Percentiles rank a stretch among this genome's conserved stretches.
These are phyloP conservation scores for Plasmodium inui DNA, from an alignment of 169 alveolate species.

Conservation along the genomic window DNA sequence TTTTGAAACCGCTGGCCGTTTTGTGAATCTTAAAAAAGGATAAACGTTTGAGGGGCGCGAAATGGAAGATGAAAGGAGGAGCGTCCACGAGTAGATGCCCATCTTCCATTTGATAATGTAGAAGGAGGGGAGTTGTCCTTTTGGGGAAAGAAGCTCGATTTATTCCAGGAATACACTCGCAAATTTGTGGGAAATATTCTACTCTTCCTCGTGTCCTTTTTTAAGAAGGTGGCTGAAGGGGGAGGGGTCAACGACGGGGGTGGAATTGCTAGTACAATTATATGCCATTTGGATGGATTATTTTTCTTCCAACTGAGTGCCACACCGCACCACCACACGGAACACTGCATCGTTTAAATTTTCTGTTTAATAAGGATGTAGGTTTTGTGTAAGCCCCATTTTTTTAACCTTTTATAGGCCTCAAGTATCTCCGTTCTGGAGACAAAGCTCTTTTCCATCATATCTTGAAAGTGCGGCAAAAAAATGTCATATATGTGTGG, in stretches of 20 bases:
- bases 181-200: background rate
- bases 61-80: background rate
- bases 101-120: background rate
- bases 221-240: background rate
- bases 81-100: background rate
- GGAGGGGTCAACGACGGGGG: background rate
- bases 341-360: background rate
- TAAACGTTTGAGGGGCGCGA: background rate
- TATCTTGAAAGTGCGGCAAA: conserved; percentile 10
- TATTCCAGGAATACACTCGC: background rate
- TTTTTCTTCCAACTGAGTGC: background rate
- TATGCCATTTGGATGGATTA: background rate
- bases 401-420: conserved; percentile 7
- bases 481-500: background rate
- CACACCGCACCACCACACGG: background rate
- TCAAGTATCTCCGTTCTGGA: conserved; percentile 23
- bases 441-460: conserved; percentile 38
- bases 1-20: conserved; percentile 4
- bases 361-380: background rate
- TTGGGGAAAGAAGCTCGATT: background rate
- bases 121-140: background rate
- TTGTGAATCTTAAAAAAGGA: conserved; percentile 6
- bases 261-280: background rate
- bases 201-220: background rate
- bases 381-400: background rate